A percentile compares a stretch with the other conserved stretches of the same genome.
Evolutionary conservation across 805 yeast species (phyloP).

Genomic region (Scheffersomyces coipomensis): DNA sequence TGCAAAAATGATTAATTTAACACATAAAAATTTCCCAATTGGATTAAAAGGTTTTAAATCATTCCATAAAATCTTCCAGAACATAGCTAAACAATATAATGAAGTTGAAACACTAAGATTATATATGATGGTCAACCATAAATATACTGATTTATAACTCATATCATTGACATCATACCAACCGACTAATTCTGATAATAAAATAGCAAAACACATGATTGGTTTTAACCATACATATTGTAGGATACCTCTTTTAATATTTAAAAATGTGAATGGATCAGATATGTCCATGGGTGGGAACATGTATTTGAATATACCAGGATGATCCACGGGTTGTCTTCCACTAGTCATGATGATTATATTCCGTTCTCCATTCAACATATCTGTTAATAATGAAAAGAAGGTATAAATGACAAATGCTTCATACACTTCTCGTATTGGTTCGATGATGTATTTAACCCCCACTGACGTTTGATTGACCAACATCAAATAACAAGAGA

Average conservation of each 20-base stretch:
- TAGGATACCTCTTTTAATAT: conserved; percentile 77
- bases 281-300: conserved; percentile 68
- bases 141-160: conserved; percentile 47
- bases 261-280: conserved; percentile 77
- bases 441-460: conserved; percentile 56
- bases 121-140: conserved; percentile 69
- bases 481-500: conserved; percentile 63
- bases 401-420: conserved; percentile 95
- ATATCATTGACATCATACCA: conserved; percentile 52
- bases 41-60: conserved; percentile 83
- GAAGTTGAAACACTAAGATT: conserved; percentile 81
- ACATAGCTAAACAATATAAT: conserved; percentile 79
- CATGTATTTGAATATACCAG: conserved; percentile 35
- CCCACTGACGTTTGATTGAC: conserved; percentile 39
- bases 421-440: conserved; percentile 86
- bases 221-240: conserved; percentile 98
- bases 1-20: conserved; percentile 90
- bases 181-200: conserved; percentile 46
- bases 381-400: conserved; percentile 74
- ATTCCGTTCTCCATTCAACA: conserved; percentile 89
- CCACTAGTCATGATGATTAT: conserved; percentile 74
- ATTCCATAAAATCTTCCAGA: conserved; percentile 85
- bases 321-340: conserved; percentile 67
- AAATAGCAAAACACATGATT: conserved; percentile 57
- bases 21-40: conserved; percentile 89